Base-by-base conservation (phyloP, 495 filamentous ascomycete genomes). In the Tuber borchii region DNA sequence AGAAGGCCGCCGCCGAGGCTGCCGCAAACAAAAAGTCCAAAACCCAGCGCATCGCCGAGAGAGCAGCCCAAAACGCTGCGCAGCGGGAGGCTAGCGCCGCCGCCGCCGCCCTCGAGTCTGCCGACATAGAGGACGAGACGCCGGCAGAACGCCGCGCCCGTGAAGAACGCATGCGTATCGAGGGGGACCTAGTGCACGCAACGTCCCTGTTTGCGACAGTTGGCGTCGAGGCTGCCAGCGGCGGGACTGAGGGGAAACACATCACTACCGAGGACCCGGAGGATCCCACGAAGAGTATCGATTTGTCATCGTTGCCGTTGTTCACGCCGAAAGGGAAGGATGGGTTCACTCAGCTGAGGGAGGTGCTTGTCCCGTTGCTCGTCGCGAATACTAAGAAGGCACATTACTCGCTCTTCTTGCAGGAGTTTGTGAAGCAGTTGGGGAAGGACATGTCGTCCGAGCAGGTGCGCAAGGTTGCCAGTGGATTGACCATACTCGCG, bases 381-480 rank as follows among this genome's bases (percentile, higher is more conserved):
- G 84, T 87, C 10, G 83, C 84, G 42, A 92, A 92, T 85, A 85
- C 88, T 46, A 97, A 95, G 89, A 97, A 97, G 86, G 88, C 93
- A 0, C 93, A 97, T 74, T 99, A 97, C 85, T 81, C 88, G 31
- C 81, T 95, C 37, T 98, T 97, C 87, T 85, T 95, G 73, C 93
- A 94, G 84, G 96, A 98, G 80, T 96, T 98, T 83, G 83, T 88
- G 39, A 97, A 95, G 86, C 89, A 92, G 82, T 86, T 99, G 26
- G 89, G 90, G 78, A 95, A 94, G 86, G 96, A 98, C 70, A 85
- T 98, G 74, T 88, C 91, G 14, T 95, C 92, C 82, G 90, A 93
- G 73, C 93, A 98, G 85, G 93, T 97, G 83, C 97, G 97, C 89
- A 97, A 97, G 87, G 88, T 97, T 75, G 89, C 93, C 5, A 95